A percentile compares a stretch with the other conserved stretches of the same genome.
Evolutionary conservation across 331 rosid species (phyloP).

Genomic region (Rosa hybrid): DNA sequence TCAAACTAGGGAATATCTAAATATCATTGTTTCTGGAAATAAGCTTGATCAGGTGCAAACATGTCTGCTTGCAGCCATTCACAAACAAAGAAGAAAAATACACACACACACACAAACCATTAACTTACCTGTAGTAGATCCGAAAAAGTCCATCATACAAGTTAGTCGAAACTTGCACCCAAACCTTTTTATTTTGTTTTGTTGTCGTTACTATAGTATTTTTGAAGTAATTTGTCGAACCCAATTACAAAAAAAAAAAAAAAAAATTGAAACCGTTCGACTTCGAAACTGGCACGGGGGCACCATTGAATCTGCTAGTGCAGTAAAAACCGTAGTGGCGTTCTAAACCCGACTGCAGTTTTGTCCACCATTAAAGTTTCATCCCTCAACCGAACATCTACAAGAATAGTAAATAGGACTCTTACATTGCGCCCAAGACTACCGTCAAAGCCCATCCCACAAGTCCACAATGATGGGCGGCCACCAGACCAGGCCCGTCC

Average conservation of each 20-base stretch:
- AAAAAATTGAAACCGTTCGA: not conserved
- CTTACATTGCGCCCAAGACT: not conserved
- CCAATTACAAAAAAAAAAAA: too few relatives aligned
- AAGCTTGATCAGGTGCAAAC: not conserved
- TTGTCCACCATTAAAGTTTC: not conserved
- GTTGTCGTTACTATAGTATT: not conserved
- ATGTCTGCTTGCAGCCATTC: not conserved
- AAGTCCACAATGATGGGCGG: not conserved
- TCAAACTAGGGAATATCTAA: not conserved
- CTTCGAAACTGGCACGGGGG: not conserved
- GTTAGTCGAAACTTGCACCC: not conserved
- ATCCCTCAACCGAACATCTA: not conserved
- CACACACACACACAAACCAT: not conserved
- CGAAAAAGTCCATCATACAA: not conserved
- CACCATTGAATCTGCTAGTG: not conserved
- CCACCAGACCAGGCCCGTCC: not conserved
- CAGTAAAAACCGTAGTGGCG: not conserved
- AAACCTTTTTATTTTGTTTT: not conserved
- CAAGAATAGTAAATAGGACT: not conserved
- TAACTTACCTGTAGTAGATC: not conserved
- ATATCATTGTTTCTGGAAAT: not conserved
- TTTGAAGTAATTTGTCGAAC: not conserved
- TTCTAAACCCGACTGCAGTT: not conserved
- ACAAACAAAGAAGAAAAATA: not conserved
- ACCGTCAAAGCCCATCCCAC: not conserved